Evolutionary conservation across 2,329 filamentous ascomycete species (phyloP).

Genomic region (Phaeosphaeria sp.): DNA sequence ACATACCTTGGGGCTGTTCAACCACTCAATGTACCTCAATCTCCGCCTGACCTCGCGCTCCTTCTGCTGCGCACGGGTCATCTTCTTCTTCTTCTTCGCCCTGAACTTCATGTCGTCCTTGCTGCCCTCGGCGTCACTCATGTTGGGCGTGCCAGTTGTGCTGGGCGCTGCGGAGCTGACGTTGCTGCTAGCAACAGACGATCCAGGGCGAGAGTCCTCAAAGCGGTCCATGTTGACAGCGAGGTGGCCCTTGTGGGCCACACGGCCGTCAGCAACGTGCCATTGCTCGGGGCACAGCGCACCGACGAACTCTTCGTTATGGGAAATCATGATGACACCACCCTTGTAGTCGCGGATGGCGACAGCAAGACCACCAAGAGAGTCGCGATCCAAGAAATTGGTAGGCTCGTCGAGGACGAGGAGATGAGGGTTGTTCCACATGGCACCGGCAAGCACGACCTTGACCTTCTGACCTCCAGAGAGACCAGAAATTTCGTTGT

Average conservation of each 20-base stretch:
- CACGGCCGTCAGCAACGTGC: constrained; percentile 87
- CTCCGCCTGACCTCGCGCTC: constrained; percentile 87
- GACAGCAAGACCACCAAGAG: constrained; percentile 93
- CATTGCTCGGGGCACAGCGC: constrained; percentile 96
- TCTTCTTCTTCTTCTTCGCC: constrained; percentile 96
- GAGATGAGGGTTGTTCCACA: constrained; percentile 99
- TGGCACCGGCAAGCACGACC: constrained; percentile 92
- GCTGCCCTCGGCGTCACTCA: constrained; percentile 84
- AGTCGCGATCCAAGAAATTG: constrained; percentile 99
- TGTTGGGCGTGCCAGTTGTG: constrained; percentile 69
- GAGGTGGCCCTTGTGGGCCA: constrained; percentile 81
- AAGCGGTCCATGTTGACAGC: constrained; percentile 82
- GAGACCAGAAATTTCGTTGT: constrained; percentile 96
- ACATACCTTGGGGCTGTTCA: constrained; percentile 71
- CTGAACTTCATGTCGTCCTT: constrained; percentile 83
- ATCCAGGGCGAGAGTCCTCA: constrained; percentile 77
- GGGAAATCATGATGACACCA: constrained; percentile 98
- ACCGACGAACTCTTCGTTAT: constrained; percentile 98
- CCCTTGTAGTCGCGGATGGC: constrained; percentile 98
- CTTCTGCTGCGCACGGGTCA: constrained; percentile 95
- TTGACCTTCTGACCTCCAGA: constrained; percentile 99
- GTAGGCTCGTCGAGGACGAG: constrained; percentile 98
- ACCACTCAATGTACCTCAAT: constrained; percentile 79
- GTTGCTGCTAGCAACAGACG: constrained; percentile 59
- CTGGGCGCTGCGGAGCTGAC: constrained; percentile 46